phyloP scores from a whole-genome alignment of 1,284 basidiomycete genomes.

The Malassezia psittaci region DNA sequence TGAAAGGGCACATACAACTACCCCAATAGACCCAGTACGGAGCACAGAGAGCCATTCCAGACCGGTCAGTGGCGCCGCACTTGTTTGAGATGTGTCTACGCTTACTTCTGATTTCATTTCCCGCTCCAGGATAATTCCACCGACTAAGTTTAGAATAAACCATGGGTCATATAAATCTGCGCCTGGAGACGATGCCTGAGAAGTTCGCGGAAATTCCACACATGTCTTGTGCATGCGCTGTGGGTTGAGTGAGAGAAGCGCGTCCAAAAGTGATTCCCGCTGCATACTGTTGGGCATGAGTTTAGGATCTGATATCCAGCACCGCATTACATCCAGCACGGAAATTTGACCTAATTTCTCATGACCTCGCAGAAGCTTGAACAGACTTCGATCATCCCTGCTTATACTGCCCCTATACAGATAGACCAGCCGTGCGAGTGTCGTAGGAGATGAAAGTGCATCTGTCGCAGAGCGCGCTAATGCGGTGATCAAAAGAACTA shows the following conservation, averaged over 20 bases:
- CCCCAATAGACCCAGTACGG: constrained; percentile 65
- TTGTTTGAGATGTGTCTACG: not conserved
- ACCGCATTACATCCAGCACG: constrained; percentile 45
- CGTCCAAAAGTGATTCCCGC: constrained; percentile 52
- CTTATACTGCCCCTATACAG: constrained; percentile 66
- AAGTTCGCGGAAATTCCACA: constrained; percentile 57
- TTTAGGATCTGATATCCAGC: constrained; percentile 6
- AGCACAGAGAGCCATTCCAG: constrained; percentile 75
- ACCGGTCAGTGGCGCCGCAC: constrained; percentile 51
- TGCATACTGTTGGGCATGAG: constrained; percentile 5
- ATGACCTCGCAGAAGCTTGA: constrained; percentile 67
- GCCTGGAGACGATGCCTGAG: constrained; percentile 3
- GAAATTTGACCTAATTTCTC: constrained; percentile 64
- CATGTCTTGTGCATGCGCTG: constrained; percentile 62
- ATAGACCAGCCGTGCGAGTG: constrained; percentile 55
- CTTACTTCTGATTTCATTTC: not conserved
- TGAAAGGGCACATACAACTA: constrained; percentile 66
- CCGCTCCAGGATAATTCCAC: constrained; percentile 57
- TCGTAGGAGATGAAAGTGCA: constrained; percentile 70
- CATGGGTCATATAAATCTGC: constrained; percentile 62
- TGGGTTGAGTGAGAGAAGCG: constrained; percentile 63
- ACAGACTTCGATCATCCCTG: constrained; percentile 57
- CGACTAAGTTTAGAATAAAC: constrained; percentile 63
- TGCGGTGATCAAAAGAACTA: constrained; percentile 8
- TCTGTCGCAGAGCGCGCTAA: constrained; percentile 53